Evolutionary conservation across 352 stramenopile genomes (phyloP), one percentile per base, ranked within the genome.

Genomic region (Phytophthora vignae): DNA sequence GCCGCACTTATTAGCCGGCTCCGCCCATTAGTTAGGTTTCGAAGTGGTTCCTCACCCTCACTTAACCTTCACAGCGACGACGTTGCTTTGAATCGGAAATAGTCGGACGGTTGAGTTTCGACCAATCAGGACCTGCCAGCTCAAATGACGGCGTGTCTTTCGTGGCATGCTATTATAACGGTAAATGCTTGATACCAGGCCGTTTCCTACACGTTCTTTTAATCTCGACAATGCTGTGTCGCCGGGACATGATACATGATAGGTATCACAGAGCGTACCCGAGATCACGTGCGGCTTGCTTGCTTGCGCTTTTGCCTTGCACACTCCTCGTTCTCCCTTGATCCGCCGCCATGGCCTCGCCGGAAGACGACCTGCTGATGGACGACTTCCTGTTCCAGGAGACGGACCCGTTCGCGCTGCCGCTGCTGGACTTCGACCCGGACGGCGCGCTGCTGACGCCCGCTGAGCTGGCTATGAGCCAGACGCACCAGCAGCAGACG

Each of bases 371-470:
- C 25, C 52, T 73, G 36, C 44, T 90, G 61, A 78, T 88, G 75
- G 82, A 87, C 73, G 82, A 88, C 44, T 74, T 90, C 25, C 73
- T 90, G 46, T 70, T 83, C 49, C 71, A 84, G 38, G 79, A 90
- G 66, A 73, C 69, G 49, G 67, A 78, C 53, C 46, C 38, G 55
- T 78, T 78, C 17, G 55, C 67, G n/a, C 40, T 78, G 40, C 57
- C 78, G 59, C 59, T 82, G 55, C 67, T 92, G 59, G 81, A 90
- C 58, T 80, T 85, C n/a, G 70, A 78, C 49, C 55, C 61, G 38
- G 70, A 78, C 50, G 62, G 40, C 19, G 54, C 70, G 49, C 61
- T 81, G 42, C 59, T 81, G 54, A 68, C 66, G 40, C 57, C 61
- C 46, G 12, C 67, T 8, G 64, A 79, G 62, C 66, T 79, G 58